Evolutionary conservation across 345 rosid species (phyloP), one percentile per base, ranked within the genome.

Genomic region (Pistacia vera): DNA sequence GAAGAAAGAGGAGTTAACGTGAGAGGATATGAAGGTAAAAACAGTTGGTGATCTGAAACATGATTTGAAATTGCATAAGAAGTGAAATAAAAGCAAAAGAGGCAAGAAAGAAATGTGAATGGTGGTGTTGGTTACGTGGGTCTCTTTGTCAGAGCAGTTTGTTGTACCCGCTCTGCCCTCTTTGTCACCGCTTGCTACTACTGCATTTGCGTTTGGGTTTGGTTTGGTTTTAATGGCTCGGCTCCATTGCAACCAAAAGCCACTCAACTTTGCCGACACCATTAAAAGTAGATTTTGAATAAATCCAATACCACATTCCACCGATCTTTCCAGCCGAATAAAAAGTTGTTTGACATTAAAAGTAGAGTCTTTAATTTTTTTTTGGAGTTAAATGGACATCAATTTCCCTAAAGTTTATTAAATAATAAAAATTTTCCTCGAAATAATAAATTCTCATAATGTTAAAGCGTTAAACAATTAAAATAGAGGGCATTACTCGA

Each of bases 41-140:
- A 22, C 20, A 35, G 66, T 74, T 54, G 77, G 70, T 64, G 63
- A 74, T 64, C 77, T 36, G 61, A 54, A 74, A 18, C 75, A 66
- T 8, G n/a, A 44, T 22, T 58, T 30, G 65, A 38, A 56, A 10
- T 55, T 1, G 33, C 33, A 30, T 25, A 30, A 30, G 33, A 44
- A 68, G 72, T 10, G 12, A 51, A 11, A 68, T 58, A 6, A 69
- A 3, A 30, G 72, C 59, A 67, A 61, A 3, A 3, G 61, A 36
- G 46, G 8, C 46, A 36, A 38, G 35, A 18, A 57, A 57, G 8
- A 12, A 10, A 38, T 14, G 55, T 41, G 56, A 41, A 33, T 16
- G 48, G 36, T 67, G 60, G 3, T 44, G 36, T 35, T 52, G 61
- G 58, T 56, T 59, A 38, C 73, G 63, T 70, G 51, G 74, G 33